Evolutionary conservation across 2,329 filamentous ascomycete genomes (phyloP), one percentile per base, ranked within the genome.

Genomic region (Biscogniauxia mediterranea): DNA sequence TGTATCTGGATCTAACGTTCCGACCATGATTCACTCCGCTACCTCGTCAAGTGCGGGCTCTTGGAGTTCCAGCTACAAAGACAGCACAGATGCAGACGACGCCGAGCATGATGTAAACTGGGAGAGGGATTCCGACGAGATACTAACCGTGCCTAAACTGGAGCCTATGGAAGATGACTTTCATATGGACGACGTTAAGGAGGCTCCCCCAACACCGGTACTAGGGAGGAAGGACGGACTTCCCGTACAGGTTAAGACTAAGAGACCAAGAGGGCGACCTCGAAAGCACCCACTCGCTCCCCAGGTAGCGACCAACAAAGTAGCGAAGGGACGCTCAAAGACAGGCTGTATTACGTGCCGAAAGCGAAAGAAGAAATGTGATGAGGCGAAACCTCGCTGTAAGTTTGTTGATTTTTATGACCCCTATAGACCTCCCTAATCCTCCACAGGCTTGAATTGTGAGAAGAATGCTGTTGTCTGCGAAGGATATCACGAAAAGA

Each of bases 381-480:
- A 90, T 67, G 87, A 89, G 74, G 83, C 85, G 15, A 89, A 89
- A 68, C 86, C 86, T 54, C 79, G 84, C 71, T 89, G 86, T 89
- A 49, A 65, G 59, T 60, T 51, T n/a, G 42, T 2, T 20, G 3
- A 63, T 21, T 32, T 57, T 60, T 51, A 54, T 58, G 28, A 32
- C 49, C n/a, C 9, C 28, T 50, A 9, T 5, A 19, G 21, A 20
- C 46, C 28, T 23, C 26, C 20, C 52, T 55, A 32, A 52, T 15
- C 15, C 28, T 69, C 26, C 74, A 65, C 60, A 92, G 89, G 91
- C 69, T 83, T 92, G 75, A 96, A 96, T 70, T 97, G 93, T 72
- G 89, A 95, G 77, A 97, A 96, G 81, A 97, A 96, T 74, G 92
- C 92, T 8, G 91, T 96, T 13, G 86, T 93, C 13, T 97, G 93